Base-by-base conservation (phyloP, 2,329 filamentous ascomycete genomes). In the Plenodomus lindquistii region DNA sequence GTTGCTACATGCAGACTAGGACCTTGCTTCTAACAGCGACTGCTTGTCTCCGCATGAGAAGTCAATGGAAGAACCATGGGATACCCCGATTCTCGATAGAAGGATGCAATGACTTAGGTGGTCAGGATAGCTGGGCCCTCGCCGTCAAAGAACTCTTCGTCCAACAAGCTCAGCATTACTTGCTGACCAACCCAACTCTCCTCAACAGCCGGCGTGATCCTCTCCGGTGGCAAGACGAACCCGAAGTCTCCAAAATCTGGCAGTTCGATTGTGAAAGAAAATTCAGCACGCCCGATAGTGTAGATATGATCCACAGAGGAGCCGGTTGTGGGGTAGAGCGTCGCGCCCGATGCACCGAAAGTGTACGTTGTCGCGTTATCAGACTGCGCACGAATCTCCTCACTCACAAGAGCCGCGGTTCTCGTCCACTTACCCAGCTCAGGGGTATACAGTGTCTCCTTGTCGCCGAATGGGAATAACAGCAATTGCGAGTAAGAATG, bases 401-500 rank as follows among this genome's bases (percentile, higher is more conserved):
- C 70, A 15, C 76, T 76, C 16, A 75, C 70, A 4, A 75, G 67
- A 7, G 65, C 62, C 3, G 81, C 81, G 0, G 85, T 74, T 1
- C 69, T 65, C 51, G 79, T 77, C 53, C 81, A 77, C 51, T 79
- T 72, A 10, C 71, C 62, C 46, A 81, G 72, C 54, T 82, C 80
- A 24, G 73, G 67, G 1, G 78, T 69, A 17, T 74, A 69, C 15
- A 65, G 70, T 17, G 69, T 73, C 68, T 82, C 84, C 13, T 78
- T 79, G 68, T 81, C 83, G 21, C 83, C 83, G 52, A 83, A 86
- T 2, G 74, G 80, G 16, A 79, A 76, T 48, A 83, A 76, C 49
- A 86, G 78, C 24, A 82, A 73, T 57, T 87, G 84, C 10, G 78
- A 80, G 66, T 84, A 87, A 2, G 80, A 78, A 70, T 87, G 85